Evolutionary conservation across 257 asterid species (phyloP).

Genomic region (Penstemon davidsonii): DNA sequence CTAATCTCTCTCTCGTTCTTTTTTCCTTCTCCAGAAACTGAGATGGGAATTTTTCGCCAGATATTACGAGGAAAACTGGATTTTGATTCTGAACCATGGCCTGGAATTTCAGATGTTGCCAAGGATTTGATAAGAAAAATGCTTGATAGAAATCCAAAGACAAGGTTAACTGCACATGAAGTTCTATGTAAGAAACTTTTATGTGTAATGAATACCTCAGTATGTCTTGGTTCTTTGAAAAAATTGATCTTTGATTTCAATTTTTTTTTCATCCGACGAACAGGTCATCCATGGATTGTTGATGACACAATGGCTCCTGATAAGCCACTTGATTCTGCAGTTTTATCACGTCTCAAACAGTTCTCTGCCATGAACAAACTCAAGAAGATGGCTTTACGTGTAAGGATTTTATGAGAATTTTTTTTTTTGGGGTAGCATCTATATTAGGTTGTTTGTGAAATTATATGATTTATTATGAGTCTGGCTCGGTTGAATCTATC

Average conservation of each 20-base stretch:
- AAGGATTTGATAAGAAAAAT: slow-evolving; percentile 80
- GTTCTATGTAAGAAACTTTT: slow-evolving; percentile 65
- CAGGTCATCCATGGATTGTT: slow-evolving; percentile 92
- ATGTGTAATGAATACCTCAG: background rate
- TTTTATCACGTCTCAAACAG: slow-evolving; percentile 84
- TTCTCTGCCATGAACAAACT: slow-evolving; percentile 71
- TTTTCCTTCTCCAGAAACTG: slow-evolving; percentile 64
- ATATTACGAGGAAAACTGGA: slow-evolving; percentile 68
- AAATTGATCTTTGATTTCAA: background rate
- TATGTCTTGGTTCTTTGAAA: background rate
- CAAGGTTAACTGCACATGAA: slow-evolving; percentile 83
- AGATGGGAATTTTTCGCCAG: slow-evolving; percentile 93
- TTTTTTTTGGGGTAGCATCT: slow-evolving; percentile 7
- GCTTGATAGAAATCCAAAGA: slow-evolving; percentile 76
- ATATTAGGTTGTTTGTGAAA: background rate
- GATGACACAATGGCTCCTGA: slow-evolving; percentile 87
- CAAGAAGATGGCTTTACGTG: slow-evolving; percentile 63
- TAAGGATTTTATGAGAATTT: slow-evolving; percentile 38
- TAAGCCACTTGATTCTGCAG: slow-evolving; percentile 94
- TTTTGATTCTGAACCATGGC: slow-evolving; percentile 91
- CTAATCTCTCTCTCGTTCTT: slow-evolving; percentile 21
- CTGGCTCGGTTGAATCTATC: slow-evolving; percentile 3
- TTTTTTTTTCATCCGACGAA: slow-evolving; percentile 17
- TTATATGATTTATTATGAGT: background rate
- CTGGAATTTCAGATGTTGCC: slow-evolving; percentile 69